These are phyloP conservation scores for Saccharomycopsis phalli DNA, from an alignment of 1,139 yeast species.

Conservation along the genomic window DNA sequence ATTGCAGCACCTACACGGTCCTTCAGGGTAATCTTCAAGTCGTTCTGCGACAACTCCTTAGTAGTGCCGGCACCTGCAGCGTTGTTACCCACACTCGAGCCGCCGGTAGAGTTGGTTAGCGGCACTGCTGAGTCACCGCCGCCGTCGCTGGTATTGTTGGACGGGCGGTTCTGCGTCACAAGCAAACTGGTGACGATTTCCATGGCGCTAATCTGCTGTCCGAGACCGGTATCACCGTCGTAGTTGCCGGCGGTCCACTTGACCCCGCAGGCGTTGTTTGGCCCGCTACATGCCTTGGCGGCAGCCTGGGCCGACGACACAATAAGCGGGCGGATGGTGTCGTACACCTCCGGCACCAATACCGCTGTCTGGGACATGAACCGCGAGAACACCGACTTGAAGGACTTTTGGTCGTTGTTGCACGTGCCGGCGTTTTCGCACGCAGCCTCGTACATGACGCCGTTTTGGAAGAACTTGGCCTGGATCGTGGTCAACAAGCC, in stretches of 20 bases:
- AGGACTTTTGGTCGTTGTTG: conserved; percentile 68
- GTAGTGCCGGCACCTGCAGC: conserved; percentile 34
- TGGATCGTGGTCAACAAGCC: conserved; percentile 46
- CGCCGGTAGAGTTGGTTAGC: conserved; percentile 33
- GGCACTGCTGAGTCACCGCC: conserved; percentile 8
- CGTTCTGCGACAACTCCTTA: conserved; percentile 30
- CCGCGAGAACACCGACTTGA: conserved; percentile 65
- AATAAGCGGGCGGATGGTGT: conserved; percentile 37
- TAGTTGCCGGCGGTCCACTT: conserved; percentile 41
- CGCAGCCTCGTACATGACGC: conserved; percentile 57
- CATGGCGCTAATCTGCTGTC: conserved; percentile 56
- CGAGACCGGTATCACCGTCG: conserved; percentile 50
- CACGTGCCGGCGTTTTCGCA: conserved; percentile 55
- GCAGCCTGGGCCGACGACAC: conserved; percentile 45
- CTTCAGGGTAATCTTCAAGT: conserved; percentile 41
- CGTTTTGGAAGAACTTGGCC: conserved; percentile 37
- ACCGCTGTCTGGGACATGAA: conserved; percentile 52
- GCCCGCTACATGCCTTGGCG: conserved; percentile 48
- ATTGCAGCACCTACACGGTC: conserved; percentile 86
- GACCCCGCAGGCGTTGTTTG: conserved; percentile 48
- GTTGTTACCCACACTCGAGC: conserved; percentile 36
- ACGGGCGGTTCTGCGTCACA: conserved; percentile 22
- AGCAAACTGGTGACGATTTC: conserved; percentile 44
- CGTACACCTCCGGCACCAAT: conserved; percentile 44
- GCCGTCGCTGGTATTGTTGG: background rate